A percentile compares a stretch with the other conserved stretches of the same genome.
Conservation (phyloP, 2,329 filamentous ascomycete species). For the Clarireedia sp. region DNA sequence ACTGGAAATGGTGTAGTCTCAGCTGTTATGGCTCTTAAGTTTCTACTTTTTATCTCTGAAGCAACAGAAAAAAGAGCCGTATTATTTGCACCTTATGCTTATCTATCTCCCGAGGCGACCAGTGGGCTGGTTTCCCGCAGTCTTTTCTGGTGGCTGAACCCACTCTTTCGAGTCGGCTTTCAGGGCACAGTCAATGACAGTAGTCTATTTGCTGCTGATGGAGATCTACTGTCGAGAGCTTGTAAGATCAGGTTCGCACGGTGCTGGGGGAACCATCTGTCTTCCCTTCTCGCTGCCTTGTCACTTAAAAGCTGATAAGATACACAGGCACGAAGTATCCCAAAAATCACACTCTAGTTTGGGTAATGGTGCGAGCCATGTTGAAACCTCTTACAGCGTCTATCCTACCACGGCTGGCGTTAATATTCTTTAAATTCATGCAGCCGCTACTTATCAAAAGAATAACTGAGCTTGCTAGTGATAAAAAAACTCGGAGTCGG, state of each 20-base stretch:
- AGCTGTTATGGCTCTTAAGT: constrained; percentile 4
- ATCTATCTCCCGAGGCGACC: constrained; percentile 25
- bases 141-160: constrained; percentile 32
- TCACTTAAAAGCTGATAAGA: constrained; percentile 4
- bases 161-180: constrained; percentile 28
- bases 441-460: constrained; percentile 17
- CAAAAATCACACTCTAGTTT: constrained; percentile 15
- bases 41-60: constrained; percentile 18
- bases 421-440: constrained; percentile 14
- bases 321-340: constrained; percentile 10
- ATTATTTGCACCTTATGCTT: constrained; percentile 9
- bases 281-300: neutral
- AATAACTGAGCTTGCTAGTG: constrained; percentile 8
- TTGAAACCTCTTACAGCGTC: constrained; percentile 13
- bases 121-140: constrained; percentile 29
- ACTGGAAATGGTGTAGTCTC: constrained; percentile 7
- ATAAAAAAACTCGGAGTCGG: neutral
- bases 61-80: constrained; percentile 15
- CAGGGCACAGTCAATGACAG: constrained; percentile 24
- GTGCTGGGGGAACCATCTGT: constrained; percentile 14
- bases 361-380: constrained; percentile 15
- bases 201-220: constrained; percentile 22
- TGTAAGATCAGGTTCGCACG: constrained; percentile 10
- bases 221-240: constrained; percentile 11
- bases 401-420: constrained; percentile 12